These are phyloP conservation scores for Inga laurina DNA, from an alignment of 306 rosid genomes.

Conservation along the genomic window DNA sequence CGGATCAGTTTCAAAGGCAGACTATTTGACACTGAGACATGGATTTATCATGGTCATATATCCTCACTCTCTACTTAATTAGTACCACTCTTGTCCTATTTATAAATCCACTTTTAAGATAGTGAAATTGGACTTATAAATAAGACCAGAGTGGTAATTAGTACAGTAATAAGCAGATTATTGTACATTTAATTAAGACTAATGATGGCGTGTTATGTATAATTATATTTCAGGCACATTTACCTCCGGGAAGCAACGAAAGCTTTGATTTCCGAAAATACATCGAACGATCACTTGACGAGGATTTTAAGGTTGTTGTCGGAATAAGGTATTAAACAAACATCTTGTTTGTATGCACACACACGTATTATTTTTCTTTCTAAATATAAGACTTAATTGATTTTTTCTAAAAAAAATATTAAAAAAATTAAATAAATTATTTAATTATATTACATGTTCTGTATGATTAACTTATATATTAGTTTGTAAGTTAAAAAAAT, in stretches of 20 bases:
- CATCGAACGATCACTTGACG: constrained; percentile 75
- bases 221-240: constrained; percentile 65
- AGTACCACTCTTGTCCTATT: no score
- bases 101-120: no score
- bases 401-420: no score
- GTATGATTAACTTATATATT: no score
- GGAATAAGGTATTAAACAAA: constrained; percentile 58
- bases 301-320: constrained; percentile 79
- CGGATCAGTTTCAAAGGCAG: constrained; percentile 65
- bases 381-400: no score
- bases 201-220: not conserved
- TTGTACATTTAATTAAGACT: not conserved
- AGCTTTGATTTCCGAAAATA: constrained; percentile 75
- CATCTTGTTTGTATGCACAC: not conserved
- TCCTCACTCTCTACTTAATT: constrained; percentile 7
- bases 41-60: constrained; percentile 73
- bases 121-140: no score
- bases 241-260: constrained; percentile 61
- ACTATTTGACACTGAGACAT: constrained; percentile 74
- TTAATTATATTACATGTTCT: no score
- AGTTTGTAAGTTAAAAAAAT: no score
- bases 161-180: not conserved
- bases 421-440: no score
- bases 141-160: no score
- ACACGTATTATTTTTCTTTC: no score